Percentiles rank a stretch among this genome's conserved stretches.
Evolutionary conservation across 2,329 filamentous ascomycete species (phyloP).

Genomic region (Paraconiothyrium sp.): DNA sequence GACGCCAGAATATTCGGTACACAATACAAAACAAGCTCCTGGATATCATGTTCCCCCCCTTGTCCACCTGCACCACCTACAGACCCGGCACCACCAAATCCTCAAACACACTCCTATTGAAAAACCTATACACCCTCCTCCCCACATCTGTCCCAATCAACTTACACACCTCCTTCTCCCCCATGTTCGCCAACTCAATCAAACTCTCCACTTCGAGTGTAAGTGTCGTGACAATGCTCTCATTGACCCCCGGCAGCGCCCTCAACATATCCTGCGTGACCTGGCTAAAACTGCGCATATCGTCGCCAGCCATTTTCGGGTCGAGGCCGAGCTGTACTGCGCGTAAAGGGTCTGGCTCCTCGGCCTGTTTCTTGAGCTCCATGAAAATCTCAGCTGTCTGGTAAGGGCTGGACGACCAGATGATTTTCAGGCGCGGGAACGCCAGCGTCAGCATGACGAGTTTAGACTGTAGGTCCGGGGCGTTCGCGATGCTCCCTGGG

Average conservation of each 20-base stretch:
- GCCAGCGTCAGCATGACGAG: constrained; percentile 91
- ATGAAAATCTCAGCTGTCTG: constrained; percentile 98
- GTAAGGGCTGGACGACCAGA: constrained; percentile 93
- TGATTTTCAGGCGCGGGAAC: constrained; percentile 87
- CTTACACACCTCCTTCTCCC: constrained; percentile 73
- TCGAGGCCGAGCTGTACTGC: constrained; percentile 86
- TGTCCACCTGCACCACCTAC: neutral
- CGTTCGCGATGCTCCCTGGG: constrained; percentile 59
- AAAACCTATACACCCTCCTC: constrained; percentile 81
- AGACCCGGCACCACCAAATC: constrained; percentile 35
- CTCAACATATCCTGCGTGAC: constrained; percentile 91
- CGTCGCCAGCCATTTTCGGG: constrained; percentile 62
- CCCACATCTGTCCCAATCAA: constrained; percentile 82
- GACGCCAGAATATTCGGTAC: neutral
- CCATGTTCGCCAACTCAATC: constrained; percentile 85
- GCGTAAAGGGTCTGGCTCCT: constrained; percentile 88
- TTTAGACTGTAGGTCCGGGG: constrained; percentile 87
- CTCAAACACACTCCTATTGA: constrained; percentile 68
- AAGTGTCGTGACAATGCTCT: constrained; percentile 78
- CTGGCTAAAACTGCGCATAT: constrained; percentile 78
- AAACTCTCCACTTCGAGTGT: constrained; percentile 79
- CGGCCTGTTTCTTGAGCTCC: constrained; percentile 86
- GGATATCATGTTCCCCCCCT: neutral
- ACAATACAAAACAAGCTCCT: neutral
- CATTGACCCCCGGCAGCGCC: constrained; percentile 79